Conservation (phyloP, 2,329 filamentous ascomycete species). For the Alternaria brassicicola region DNA sequence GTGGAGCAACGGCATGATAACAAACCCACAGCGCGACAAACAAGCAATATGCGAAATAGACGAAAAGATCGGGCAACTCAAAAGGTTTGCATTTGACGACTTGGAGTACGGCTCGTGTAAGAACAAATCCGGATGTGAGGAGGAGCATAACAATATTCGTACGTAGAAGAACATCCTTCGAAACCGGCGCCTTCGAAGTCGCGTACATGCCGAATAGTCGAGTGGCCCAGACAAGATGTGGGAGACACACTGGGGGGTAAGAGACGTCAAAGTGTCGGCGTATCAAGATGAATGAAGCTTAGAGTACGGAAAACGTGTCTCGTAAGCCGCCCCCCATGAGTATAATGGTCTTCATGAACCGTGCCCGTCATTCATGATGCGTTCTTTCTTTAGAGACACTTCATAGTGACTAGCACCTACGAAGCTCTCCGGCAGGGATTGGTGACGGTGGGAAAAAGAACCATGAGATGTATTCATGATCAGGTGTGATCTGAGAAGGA, state of each 20-base stretch:
- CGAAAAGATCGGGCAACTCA: constrained; percentile 25
- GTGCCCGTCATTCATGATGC: not conserved
- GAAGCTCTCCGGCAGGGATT: not conserved
- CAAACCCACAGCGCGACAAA: constrained; percentile 32
- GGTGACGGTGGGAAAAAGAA: not conserved
- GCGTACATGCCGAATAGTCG: not conserved
- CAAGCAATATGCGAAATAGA: constrained; percentile 36
- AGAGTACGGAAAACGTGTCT: not conserved
- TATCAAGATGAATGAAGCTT: not conserved
- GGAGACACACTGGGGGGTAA: not conserved
- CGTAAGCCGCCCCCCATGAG: not conserved
- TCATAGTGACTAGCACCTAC: not conserved
- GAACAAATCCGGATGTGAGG: constrained; percentile 19
- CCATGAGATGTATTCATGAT: not conserved
- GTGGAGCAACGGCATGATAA: constrained; percentile 43
- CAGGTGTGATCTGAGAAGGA: not conserved
- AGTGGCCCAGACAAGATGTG: not conserved
- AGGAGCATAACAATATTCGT: constrained; percentile 21
- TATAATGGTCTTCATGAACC: not conserved
- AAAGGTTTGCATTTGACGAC: constrained; percentile 15
- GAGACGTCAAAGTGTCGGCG: not conserved
- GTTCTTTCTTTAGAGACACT: not conserved
- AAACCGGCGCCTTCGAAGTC: constrained; percentile 11
- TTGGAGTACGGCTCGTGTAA: constrained; percentile 13
- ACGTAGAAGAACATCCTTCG: constrained; percentile 11